phyloP scores from a whole-genome alignment of 805 yeast species.

The Danielia oregonensis region DNA sequence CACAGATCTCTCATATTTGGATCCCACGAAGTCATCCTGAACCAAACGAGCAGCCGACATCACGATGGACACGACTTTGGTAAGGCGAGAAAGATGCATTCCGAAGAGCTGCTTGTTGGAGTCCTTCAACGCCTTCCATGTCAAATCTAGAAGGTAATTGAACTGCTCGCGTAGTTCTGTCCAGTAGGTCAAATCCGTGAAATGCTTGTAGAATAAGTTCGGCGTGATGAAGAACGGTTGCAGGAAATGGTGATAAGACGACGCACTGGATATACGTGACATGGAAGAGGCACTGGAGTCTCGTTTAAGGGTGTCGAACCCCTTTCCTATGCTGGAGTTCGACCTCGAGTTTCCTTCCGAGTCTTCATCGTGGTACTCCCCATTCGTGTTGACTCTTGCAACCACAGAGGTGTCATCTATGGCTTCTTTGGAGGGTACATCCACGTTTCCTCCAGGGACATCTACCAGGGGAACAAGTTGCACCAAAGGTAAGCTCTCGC shows the following conservation, averaged over 20 bases:
- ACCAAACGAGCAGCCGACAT: constrained; percentile 54
- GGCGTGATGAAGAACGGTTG: constrained; percentile 40
- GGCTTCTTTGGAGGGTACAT: constrained; percentile 24
- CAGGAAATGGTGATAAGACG: constrained; percentile 39
- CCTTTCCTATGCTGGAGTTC: constrained; percentile 10
- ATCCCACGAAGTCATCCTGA: constrained; percentile 45
- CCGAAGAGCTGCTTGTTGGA: constrained; percentile 50
- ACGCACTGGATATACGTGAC: constrained; percentile 23
- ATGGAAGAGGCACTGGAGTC: constrained; percentile 35
- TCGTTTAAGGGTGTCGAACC: constrained; percentile 32
- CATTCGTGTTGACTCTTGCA: constrained; percentile 5
- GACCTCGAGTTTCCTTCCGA: constrained; percentile 7
- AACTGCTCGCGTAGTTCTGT: constrained; percentile 48
- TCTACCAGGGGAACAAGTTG: constrained; percentile 19
- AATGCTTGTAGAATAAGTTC: constrained; percentile 53
- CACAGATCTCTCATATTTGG: constrained; percentile 45
- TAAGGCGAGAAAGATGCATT: constrained; percentile 49
- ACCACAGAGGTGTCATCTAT: constrained; percentile 18
- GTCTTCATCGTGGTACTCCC: not conserved
- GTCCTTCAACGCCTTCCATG: constrained; percentile 49
- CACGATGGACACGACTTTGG: constrained; percentile 50
- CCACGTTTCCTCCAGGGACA: constrained; percentile 17
- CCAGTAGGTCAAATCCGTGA: constrained; percentile 62
- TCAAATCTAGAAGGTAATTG: constrained; percentile 43
- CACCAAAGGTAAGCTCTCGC: constrained; percentile 53